These are phyloP conservation scores for Azolla pinnata DNA, from an alignment of 75 land plant genomes.

Conservation along the genomic window DNA sequence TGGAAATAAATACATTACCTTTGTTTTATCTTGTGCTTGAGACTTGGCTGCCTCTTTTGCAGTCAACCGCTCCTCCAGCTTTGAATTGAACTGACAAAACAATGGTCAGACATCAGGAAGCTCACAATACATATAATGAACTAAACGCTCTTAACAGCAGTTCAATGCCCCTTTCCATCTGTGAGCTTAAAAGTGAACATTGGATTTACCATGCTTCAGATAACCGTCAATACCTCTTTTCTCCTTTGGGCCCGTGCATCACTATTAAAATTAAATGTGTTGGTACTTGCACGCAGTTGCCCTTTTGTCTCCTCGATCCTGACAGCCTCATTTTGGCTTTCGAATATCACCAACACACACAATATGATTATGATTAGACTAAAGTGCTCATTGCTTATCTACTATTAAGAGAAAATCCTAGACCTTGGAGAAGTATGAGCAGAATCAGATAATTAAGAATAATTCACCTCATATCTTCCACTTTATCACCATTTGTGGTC, in stretches of 20 bases:
- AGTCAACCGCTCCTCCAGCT: slow-evolving; percentile 38
- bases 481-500: no score
- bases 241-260: slow-evolving; percentile 66
- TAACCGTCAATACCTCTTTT: slow-evolving; percentile 37
- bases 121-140: no score
- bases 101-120: no score
- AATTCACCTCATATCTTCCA: no score
- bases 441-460: no score
- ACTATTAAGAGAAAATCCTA: no score
- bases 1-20: slow-evolving; percentile 14
- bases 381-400: no score
- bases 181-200: background rate
- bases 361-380: no score
- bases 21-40: slow-evolving; percentile 40
- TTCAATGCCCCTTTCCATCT: no score
- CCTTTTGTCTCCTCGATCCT: background rate
- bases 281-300: background rate
- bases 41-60: slow-evolving; percentile 43
- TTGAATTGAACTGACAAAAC: slow-evolving; percentile 23
- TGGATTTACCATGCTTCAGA: background rate
- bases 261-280: slow-evolving; percentile 42
- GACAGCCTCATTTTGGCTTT: background rate
- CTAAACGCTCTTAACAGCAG: no score
- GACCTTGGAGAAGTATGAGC: no score
- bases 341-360: no score